phyloP scores from a whole-genome alignment of 441 rosid species.

The Eutrema salsugineum region DNA sequence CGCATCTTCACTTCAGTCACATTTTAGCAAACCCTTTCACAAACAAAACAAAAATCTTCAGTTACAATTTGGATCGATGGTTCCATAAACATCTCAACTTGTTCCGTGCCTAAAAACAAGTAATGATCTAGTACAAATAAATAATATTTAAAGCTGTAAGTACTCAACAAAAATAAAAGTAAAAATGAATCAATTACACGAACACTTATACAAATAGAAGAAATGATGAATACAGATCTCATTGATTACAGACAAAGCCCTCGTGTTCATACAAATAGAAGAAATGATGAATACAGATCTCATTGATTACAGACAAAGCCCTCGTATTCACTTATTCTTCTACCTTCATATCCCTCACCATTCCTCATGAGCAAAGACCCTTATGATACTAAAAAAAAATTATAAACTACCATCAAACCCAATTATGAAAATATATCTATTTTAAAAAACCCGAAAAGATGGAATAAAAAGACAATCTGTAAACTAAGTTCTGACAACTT shows the following conservation, averaged over 20 bases:
- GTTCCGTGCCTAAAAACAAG: neutral
- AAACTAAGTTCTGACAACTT: slow-evolving; percentile 53
- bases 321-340: slow-evolving; percentile 54
- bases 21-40: too few relatives aligned
- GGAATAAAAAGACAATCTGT: slow-evolving; percentile 28
- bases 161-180: neutral
- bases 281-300: slow-evolving; percentile 48
- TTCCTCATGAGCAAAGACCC: slow-evolving; percentile 19
- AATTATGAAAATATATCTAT: slow-evolving; percentile 24
- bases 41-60: too few relatives aligned
- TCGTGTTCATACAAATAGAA: slow-evolving; percentile 46
- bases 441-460: neutral
- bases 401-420: slow-evolving; percentile 22
- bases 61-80: neutral
- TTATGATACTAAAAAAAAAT: neutral
- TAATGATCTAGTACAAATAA: neutral
- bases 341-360: slow-evolving; percentile 29
- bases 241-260: slow-evolving; percentile 27
- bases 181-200: slow-evolving; percentile 26
- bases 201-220: slow-evolving; percentile 42
- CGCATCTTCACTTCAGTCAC: too few relatives aligned
- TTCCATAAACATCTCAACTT: neutral
- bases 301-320: slow-evolving; percentile 27
- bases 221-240: slow-evolving; percentile 45
- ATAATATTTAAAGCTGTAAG: neutral